Base-by-base conservation (phyloP, 1,284 basidiomycete genomes). In the Irpex sp. region DNA sequence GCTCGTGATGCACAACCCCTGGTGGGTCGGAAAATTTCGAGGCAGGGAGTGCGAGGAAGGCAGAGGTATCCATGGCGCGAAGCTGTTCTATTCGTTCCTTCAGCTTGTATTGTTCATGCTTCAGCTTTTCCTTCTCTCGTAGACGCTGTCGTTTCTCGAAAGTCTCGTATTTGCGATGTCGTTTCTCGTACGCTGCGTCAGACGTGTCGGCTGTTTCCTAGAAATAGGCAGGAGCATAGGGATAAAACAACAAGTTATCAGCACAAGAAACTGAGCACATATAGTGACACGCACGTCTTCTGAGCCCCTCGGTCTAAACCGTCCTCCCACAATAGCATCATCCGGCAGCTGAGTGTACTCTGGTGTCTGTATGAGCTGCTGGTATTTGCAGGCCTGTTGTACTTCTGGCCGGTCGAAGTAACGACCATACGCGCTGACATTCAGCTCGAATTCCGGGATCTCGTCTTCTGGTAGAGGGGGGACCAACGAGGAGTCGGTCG, bases 81-180 rank as follows among this genome's bases (percentile, higher is more conserved):
- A 97, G 81, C 72, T 95, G 88, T 55, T 96, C 94, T 66, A 96
- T 92, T 38, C 94, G 86, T 71, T 93, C 87, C 70, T 91, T 89
- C 70, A 97, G 86, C 75, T 95, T 96, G 78, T 95, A 93, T 66
- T 95, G 92, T 71, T 95, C 93, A 67, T 94, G 90, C 73, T 91
- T 88, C 64, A 97, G 84, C 71, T 94, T 93, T 74, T 96, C 94
- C 75, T 93, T 92, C 76, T 97, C 94, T 62, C 93, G 85, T 49
- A 93, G 79, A 2, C 93, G 87, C 72, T 91, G 88, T 9, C 92
- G 85, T 73, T 93, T 93, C 75, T 97, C 95, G 63, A 93, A 89
- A 15, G 84, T 85, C 74, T 96, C 94, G 73, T 91, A 94, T 72
- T 92, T 93, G 62, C 88, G 85, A 76, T 97, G 95, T 48, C 93